These are phyloP conservation scores for Misopates orontium DNA, from an alignment of 257 asterid genomes.

Conservation along the genomic window DNA sequence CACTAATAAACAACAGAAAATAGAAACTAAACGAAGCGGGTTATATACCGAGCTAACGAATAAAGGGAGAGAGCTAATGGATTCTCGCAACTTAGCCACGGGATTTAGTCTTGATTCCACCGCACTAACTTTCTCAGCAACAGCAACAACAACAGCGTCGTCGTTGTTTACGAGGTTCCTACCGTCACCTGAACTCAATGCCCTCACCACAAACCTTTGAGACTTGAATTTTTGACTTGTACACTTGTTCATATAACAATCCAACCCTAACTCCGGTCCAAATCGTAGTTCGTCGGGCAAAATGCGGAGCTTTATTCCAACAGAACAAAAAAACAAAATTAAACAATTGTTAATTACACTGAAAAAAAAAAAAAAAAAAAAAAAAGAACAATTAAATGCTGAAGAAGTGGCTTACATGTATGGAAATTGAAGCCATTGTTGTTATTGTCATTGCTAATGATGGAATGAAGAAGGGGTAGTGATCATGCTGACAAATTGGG, in stretches of 20 bases:
- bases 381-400: not conserved
- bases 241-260: conserved; percentile 23
- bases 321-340: not conserved
- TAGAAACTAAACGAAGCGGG: not conserved
- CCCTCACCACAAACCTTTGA: conserved; percentile 42
- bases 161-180: conserved; percentile 34
- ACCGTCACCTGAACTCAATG: conserved; percentile 42
- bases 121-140: conserved; percentile 26
- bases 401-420: conserved; percentile 39
- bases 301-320: conserved; percentile 34
- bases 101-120: conserved; percentile 29
- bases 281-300: conserved; percentile 30
- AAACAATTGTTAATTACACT: not conserved
- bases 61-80: conserved; percentile 58
- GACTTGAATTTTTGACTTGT: conserved; percentile 30
- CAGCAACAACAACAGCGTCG: conserved; percentile 30
- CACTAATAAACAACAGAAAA: not conserved
- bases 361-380: not conserved
- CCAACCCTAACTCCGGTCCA: conserved; percentile 30
- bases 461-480: conserved; percentile 14
- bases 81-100: conserved; percentile 48
- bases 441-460: conserved; percentile 13
- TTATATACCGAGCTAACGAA: conserved; percentile 51
- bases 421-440: conserved; percentile 48
- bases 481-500: conserved; percentile 28